Evolutionary conservation across 2,329 filamentous ascomycete genomes (phyloP), one percentile per base, ranked within the genome.

Genomic region (Moelleriella libera): DNA sequence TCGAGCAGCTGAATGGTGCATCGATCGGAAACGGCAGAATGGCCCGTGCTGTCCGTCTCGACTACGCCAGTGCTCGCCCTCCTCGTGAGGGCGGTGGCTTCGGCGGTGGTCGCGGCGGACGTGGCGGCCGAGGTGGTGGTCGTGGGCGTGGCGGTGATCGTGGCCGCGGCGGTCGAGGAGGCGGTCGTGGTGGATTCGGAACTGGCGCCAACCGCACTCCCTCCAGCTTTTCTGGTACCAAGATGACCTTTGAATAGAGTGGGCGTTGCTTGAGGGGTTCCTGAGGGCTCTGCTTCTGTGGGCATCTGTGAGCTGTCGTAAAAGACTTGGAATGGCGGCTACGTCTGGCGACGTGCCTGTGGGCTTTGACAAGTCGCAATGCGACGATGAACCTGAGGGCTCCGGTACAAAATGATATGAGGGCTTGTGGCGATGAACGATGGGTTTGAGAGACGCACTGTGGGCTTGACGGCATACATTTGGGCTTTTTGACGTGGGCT

Each of bases 31-130:
- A 69, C 54, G 80, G 86, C 50, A 75, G 92, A 57, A 75, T 72
- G 53, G 80, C 85, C 48, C 87, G 89, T 57, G 66, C 77, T 47
- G 73, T 95, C 55, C 85, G 89, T 57, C 80, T 95, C 47, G 89
- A 95, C 75, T 96, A 75, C 66, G 84, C 85, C 54, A 70, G 76
- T 53, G 78, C 83, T 57, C 82, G 83, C 55, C 72, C 74, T 56
- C 74, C 74, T 55, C 75, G 76, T 65, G 74, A 77, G 46, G 74
- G 74, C 53, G 68, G 74, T 53, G 65, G 67, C 51, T 63, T 64
- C 51, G 68, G 75, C 51, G 72, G 78, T 52, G 67, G 75, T 48
- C 65, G 74, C 50, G 69, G 75, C 50, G 67, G 69, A 55, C 68
- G 76, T 51, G 68, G 75, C 44, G 68, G 75, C 48, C 66, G 77